A percentile compares a stretch with the other conserved stretches of the same genome.
These are phyloP conservation scores for grape (Vitis vinifera) DNA, from an alignment of 164 flowering plant genomes.

Conservation along the genomic window ASM3070453v1 NC_081805.1:27456001-27456500, in stretches of 20 bases:
- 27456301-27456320: conserved; percentile 84
- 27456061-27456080: conserved; percentile 65
- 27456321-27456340: conserved; percentile 24
- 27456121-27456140: conserved; percentile 25
- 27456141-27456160: conserved; percentile 49
- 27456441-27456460: no score
- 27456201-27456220: conserved; percentile 69
- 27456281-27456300: conserved; percentile 59
- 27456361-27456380: no score
- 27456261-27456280: conserved; percentile 42
- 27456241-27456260: conserved; percentile 92
- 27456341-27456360: conserved; percentile 5
- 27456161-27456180: conserved; percentile 82
- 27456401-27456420: no score
- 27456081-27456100: conserved; percentile 63
- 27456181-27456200: conserved; percentile 47
- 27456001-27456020: conserved; percentile 65
- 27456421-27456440: no score
- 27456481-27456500: no score
- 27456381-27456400: no score
- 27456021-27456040: conserved; percentile 75
- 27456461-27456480: no score
- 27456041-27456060: conserved; percentile 46
- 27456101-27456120: conserved; percentile 34
- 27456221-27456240: conserved; percentile 85